A percentile compares a stretch with the other conserved stretches of the same genome.
phyloP scores from a whole-genome alignment of 805 yeast species.

The Pichia manshurica region DNA sequence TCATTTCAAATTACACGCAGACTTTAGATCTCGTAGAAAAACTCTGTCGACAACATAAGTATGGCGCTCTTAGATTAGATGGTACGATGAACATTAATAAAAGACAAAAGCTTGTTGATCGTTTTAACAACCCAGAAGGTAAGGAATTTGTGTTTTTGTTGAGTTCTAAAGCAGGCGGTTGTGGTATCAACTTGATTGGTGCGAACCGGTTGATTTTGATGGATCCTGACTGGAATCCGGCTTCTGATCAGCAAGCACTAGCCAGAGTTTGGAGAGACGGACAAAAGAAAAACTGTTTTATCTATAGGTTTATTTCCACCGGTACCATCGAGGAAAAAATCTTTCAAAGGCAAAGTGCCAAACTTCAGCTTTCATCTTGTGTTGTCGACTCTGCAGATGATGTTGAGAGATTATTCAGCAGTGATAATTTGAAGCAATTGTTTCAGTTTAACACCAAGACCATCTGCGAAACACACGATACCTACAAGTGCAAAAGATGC shows the following conservation, averaged over 20 bases:
- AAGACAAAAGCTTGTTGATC: conserved; percentile 86
- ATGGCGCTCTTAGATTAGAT: conserved; percentile 78
- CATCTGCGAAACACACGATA: conserved; percentile 85
- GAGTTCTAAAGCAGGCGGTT: conserved; percentile 97
- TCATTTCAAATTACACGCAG: conserved; percentile 92
- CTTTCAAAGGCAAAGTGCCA: conserved; percentile 92
- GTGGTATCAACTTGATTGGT: conserved; percentile 95
- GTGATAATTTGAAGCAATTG: conserved; percentile 70
- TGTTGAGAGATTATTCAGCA: conserved; percentile 84
- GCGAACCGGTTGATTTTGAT: conserved; percentile 84
- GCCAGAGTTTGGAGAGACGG: conserved; percentile 99
- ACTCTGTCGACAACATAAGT: conserved; percentile 69
- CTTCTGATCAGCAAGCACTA: conserved; percentile 94
- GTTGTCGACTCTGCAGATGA: conserved; percentile 96
- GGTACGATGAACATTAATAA: conserved; percentile 91
- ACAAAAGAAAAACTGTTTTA: conserved; percentile 93
- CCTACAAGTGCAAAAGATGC: conserved; percentile 85
- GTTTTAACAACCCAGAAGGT: conserved; percentile 81
- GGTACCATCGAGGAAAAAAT: conserved; percentile 97
- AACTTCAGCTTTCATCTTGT: conserved; percentile 85
- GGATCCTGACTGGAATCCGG: conserved; percentile 98
- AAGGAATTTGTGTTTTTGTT: conserved; percentile 82
- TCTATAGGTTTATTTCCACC: conserved; percentile 87
- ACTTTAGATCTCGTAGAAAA: conserved; percentile 86
- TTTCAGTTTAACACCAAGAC: conserved; percentile 67